Evolutionary conservation across 176 grass and related monocot genomes (phyloP).

Genomic region (Oryza nivara): DNA sequence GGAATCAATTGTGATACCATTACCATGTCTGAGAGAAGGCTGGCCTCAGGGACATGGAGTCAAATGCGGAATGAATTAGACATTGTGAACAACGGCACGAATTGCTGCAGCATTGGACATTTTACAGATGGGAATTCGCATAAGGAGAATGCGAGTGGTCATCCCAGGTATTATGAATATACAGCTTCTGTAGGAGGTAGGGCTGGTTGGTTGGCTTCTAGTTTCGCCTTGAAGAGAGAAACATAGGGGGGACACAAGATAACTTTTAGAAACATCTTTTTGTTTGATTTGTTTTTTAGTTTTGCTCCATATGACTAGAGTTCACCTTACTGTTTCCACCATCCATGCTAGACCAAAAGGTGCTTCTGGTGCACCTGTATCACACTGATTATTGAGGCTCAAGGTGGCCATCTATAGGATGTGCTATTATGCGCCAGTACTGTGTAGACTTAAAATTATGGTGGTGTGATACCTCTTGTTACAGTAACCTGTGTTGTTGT

Average conservation of each 20-base stretch:
- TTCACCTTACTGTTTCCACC: conserved; percentile 21
- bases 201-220: background rate
- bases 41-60: background rate
- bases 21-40: background rate
- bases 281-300: conserved; percentile 16
- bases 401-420: conserved; percentile 16
- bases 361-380: background rate
- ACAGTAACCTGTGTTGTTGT: conserved; percentile 12
- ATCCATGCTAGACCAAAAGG: background rate
- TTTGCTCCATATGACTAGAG: conserved; percentile 18
- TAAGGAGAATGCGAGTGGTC: background rate
- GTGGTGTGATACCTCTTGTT: background rate
- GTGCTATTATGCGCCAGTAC: background rate
- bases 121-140: conserved; percentile 11
- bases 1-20: conserved; percentile 3
- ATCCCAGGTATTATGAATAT: conserved; percentile 23
- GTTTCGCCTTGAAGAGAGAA: conserved; percentile 15
- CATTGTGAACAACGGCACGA: background rate
- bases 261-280: conserved; percentile 27
- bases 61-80: background rate
- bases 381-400: background rate
- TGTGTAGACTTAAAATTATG: background rate
- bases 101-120: background rate
- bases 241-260: background rate
- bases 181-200: background rate